These are phyloP conservation scores for Candida ficus DNA, from an alignment of 805 yeast genomes.

Conservation along the genomic window DNA sequence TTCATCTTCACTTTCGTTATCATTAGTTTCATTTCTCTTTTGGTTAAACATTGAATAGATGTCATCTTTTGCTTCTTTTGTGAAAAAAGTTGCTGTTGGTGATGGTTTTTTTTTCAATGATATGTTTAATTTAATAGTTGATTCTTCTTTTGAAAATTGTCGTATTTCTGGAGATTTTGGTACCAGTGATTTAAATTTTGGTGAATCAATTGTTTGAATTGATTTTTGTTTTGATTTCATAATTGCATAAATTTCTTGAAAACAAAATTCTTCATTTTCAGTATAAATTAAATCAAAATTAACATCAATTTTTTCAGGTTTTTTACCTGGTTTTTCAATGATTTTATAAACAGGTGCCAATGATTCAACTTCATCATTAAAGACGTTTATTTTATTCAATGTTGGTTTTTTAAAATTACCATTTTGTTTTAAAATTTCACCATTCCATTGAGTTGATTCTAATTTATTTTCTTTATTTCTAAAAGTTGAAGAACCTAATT, in stretches of 20 bases:
- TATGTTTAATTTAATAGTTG: constrained; percentile 18
- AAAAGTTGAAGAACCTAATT: constrained; percentile 42
- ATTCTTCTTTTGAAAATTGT: background rate
- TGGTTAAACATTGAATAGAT: constrained; percentile 71
- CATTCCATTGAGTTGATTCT: constrained; percentile 55
- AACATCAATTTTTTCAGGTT: constrained; percentile 51
- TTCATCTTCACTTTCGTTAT: constrained; percentile 15
- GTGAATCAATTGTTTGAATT: constrained; percentile 7
- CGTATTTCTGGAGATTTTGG: background rate
- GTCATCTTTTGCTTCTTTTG: constrained; percentile 71
- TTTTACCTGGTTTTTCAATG: constrained; percentile 51
- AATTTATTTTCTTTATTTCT: constrained; percentile 62
- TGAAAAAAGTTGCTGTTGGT: constrained; percentile 75
- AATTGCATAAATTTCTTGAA: constrained; percentile 60
- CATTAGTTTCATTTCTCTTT: constrained; percentile 36
- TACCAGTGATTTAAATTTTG: constrained; percentile 10
- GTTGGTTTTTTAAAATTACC: constrained; percentile 13
- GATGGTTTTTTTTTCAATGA: constrained; percentile 40
- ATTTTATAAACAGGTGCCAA: constrained; percentile 40
- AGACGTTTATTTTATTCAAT: constrained; percentile 30
- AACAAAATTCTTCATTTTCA: constrained; percentile 47
- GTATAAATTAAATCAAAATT: constrained; percentile 54
- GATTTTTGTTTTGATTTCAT: constrained; percentile 14
- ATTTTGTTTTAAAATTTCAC: constrained; percentile 50
- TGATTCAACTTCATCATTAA: constrained; percentile 31